Evolutionary conservation across 2,329 filamentous ascomycete species (phyloP), one percentile per base, ranked within the genome.

Genomic region (Aureobasidium lini): DNA sequence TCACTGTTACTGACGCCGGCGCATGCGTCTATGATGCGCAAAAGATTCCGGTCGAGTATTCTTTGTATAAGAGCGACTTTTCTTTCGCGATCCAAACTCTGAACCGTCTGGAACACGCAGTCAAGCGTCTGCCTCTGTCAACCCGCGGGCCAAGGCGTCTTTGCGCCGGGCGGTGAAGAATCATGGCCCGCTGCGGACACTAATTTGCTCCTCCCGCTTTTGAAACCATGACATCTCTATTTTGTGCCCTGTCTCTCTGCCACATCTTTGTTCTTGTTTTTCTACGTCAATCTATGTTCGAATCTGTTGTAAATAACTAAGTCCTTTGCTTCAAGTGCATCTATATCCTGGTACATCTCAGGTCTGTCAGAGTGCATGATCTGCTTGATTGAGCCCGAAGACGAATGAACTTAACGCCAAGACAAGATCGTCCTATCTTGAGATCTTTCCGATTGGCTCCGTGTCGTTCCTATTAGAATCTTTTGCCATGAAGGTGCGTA

Each of bases 11-110:
- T 44, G 37, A 23, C n/a, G 36, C 42, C 36, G 54, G 42, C 43
- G 43, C 42, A 48, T 57, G 29, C 46, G 46, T 59, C 29, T 29
- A 36, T n/a, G 29, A 46, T 48, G 54, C 54, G 54, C 43, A 56
- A 56, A 4, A 28, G 5, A 7, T 31, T 23, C 37, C 29, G 29
- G 4, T n/a, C 57, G 57, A 42, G 44, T 37, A 28, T 9, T 36
- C 6, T 6, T n/a, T 16, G 28, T 59, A 16, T 16, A 28, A 28
- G 28, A 43, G 39, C 23, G 37, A 50, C 47, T 52, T 59, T 59
- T 52, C 56, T 42, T 58, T 29, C 37, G 32, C 39, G 40, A 57
- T 36, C 54, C 54, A 57, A 48, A 57, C 43, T 48, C 42, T 47
- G 54, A 57, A 28, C 36, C 18, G 52, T 46, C 42, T 48, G 18